Percentiles rank a stretch among this genome's conserved stretches.
Conservation (phyloP, 305 asterid species). For the Solanum hybrid region DNA sequence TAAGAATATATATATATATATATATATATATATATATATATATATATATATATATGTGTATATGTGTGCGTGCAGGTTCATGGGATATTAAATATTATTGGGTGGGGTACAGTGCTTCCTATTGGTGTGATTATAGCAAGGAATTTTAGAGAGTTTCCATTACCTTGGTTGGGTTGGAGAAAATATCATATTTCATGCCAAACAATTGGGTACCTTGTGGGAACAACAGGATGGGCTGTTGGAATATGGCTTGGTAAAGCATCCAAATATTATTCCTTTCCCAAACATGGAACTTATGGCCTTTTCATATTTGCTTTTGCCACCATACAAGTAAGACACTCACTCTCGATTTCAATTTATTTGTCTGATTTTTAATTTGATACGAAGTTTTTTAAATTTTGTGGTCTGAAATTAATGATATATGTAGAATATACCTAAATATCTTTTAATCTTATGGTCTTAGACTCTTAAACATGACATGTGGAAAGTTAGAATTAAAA, state of each 20-base stretch:
- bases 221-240: conserved; percentile 31
- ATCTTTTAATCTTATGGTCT: neutral
- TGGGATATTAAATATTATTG: conserved; percentile 43
- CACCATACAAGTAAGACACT: conserved; percentile 33
- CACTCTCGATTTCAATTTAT: neutral
- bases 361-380: neutral
- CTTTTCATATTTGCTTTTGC: conserved; percentile 36
- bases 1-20: neutral
- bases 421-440: neutral
- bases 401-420: too few species aligned
- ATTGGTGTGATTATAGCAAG: conserved; percentile 42
- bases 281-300: conserved; percentile 25
- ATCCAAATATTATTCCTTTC: conserved; percentile 26
- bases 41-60: too few species aligned
- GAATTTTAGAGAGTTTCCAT: conserved; percentile 26
- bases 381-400: neutral
- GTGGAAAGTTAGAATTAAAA: neutral
- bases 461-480: neutral
- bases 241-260: conserved; percentile 41
- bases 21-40: neutral
- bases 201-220: conserved; percentile 31
- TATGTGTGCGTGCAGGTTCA: conserved; percentile 23
- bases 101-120: conserved; percentile 55
- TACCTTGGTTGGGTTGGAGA: conserved; percentile 10
- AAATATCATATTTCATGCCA: conserved; percentile 30